These are phyloP conservation scores for Sporothrix humicola DNA, from an alignment of 2,329 filamentous ascomycete species.

Conservation along the genomic window DNA sequence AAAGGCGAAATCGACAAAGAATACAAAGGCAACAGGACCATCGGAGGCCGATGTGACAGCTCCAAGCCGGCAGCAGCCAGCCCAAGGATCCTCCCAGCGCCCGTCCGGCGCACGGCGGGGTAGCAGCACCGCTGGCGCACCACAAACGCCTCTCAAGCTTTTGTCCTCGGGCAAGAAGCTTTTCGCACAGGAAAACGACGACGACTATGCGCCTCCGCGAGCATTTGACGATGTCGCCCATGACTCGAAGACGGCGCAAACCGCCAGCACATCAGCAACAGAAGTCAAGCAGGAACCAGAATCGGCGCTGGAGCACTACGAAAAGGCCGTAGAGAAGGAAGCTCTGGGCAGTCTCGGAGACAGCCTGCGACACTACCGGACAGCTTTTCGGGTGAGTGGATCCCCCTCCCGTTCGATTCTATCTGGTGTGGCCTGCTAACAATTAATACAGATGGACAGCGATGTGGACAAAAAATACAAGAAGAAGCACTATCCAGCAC, in stretches of 20 bases:
- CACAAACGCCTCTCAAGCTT: conserved; percentile 34
- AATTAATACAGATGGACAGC: conserved; percentile 70
- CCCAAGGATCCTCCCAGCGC: background rate
- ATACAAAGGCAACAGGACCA: background rate
- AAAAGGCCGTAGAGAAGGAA: conserved; percentile 89
- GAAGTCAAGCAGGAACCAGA: conserved; percentile 55
- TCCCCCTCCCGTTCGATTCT: background rate
- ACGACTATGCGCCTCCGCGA: conserved; percentile 45
- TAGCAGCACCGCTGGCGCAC: conserved; percentile 32
- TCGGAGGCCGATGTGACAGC: background rate
- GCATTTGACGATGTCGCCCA: conserved; percentile 46
- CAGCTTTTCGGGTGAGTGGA: conserved; percentile 76
- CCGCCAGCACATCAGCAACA: background rate
- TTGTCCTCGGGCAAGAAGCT: conserved; percentile 40
- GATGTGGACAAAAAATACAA: conserved; percentile 85
- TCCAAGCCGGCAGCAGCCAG: background rate
- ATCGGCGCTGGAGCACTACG: conserved; percentile 90
- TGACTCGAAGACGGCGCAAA: conserved; percentile 31
- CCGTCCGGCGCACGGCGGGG: conserved; percentile 4
- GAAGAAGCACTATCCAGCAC: conserved; percentile 84
- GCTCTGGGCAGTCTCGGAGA: conserved; percentile 84
- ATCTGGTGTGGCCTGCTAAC: background rate
- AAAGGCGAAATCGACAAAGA: background rate
- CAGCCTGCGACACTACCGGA: conserved; percentile 84
- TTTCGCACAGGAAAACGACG: conserved; percentile 45